Evolutionary conservation across 306 rosid species (phyloP), one percentile per base, ranked within the genome.

Genomic region (Astragalus glycyphyllos): DNA sequence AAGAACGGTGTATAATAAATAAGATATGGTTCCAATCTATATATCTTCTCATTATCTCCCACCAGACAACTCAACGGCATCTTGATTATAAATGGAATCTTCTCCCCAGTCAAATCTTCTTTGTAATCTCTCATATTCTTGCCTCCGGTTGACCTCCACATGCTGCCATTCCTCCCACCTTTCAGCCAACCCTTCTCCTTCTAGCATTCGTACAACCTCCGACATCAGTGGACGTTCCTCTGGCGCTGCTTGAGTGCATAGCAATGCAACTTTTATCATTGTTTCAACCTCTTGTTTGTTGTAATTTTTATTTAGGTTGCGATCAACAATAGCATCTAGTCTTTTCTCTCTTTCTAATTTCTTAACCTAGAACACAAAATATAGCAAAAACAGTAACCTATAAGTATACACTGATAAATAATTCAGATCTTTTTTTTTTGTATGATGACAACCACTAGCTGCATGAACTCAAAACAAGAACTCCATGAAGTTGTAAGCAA

Each of bases 111-210:
- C 96, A 73, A 95, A 91, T 79, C 99, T 87, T 88, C 99, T 81
- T 65, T 95, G 97, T 26, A 91, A 65, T 71, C 97, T 86, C 58
- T 95, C 97, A 2, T 87, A 86, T 76, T 95, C 97, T 77, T 91
- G 88, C 81, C 97, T 84, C 17, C 99, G 88, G 55, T 76, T 84
- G 64, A 95, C 96, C 81, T 95, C 99, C 53, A 89, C 89, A 47
- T 79, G 84, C 80, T 91, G 99, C 99, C 99, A 95, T 69, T 91
- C 97, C 73, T 95, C 97, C 99, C 99, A 95, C 80, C 97, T 78
- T 88, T 95, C 96, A 7, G 99, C 99, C 54, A 95, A 92, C 17
- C 99, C 99, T 80, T 95, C 99, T 41, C 97, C 99, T 81, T 95
- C 99, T 9, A 95, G 84, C 99, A 91, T 95, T 73, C 97, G 86